phyloP scores from a whole-genome alignment of 2,329 filamentous ascomycete species.

The Ophiostoma tasmaniense region DNA sequence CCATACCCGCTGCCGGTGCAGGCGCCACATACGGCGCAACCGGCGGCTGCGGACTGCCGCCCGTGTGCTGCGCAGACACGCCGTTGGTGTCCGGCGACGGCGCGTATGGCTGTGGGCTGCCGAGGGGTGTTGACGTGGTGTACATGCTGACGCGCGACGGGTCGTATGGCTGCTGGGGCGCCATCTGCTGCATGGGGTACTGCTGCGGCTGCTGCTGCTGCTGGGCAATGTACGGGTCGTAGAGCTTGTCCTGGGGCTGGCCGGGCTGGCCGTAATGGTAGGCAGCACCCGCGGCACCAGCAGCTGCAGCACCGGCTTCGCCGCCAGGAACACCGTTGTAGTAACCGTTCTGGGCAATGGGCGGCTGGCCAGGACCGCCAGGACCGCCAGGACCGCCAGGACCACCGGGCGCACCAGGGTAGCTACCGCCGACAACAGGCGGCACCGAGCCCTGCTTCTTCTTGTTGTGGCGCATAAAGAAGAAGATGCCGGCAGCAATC shows the following conservation, averaged over 20 bases:
- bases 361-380: conserved; percentile 10
- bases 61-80: background rate
- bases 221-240: conserved; percentile 6
- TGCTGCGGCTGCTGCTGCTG: background rate
- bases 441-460: conserved; percentile 16
- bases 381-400: conserved; percentile 12
- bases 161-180: conserved; percentile 8
- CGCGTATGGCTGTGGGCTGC: conserved; percentile 3
- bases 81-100: background rate
- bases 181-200: background rate
- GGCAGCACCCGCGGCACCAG: background rate
- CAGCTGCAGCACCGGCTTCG: background rate
- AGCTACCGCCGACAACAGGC: background rate
- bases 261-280: background rate
- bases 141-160: background rate
- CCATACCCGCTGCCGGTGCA: conserved; percentile 16
- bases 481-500: conserved; percentile 26
- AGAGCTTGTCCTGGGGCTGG: conserved; percentile 11
- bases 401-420: conserved; percentile 9
- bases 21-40: conserved; percentile 7
- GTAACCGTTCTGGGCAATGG: conserved; percentile 16
- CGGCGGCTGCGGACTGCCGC: conserved; percentile 17
- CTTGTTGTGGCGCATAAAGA: conserved; percentile 24
- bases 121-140: background rate
- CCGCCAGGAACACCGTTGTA: conserved; percentile 6